phyloP scores from a whole-genome alignment of 1,139 yeast species.

The Taphrina communis region DNA sequence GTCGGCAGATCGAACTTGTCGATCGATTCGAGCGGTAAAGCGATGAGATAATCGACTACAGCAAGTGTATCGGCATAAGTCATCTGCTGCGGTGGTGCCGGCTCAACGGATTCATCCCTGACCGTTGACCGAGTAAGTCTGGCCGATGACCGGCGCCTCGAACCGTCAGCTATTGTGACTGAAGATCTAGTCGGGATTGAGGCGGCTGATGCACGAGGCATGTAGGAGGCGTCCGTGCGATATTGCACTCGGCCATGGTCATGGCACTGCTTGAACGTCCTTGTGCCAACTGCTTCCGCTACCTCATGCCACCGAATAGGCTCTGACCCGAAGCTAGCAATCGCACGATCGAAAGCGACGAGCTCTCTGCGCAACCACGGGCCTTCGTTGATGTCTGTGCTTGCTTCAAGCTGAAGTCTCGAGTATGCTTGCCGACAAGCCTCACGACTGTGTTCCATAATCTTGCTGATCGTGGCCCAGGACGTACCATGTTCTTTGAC shows the following conservation, averaged over 20 bases:
- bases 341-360: not conserved
- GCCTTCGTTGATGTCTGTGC: not conserved
- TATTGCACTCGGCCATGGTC: not conserved
- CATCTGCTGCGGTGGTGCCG: not conserved
- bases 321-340: not conserved
- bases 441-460: conserved; percentile 21
- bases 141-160: not conserved
- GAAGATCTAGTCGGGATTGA: not conserved
- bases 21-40: conserved; percentile 3
- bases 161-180: not conserved
- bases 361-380: conserved; percentile 12
- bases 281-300: conserved; percentile 16
- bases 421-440: conserved; percentile 14
- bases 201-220: not conserved
- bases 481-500: conserved; percentile 10
- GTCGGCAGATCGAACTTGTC: not conserved
- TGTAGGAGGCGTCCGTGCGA: conserved; percentile 5
- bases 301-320: conserved; percentile 3
- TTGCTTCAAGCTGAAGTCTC: not conserved
- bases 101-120: not conserved
- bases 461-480: conserved; percentile 8
- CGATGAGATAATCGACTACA: conserved; percentile 6
- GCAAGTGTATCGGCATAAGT: not conserved
- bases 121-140: not conserved
- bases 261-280: conserved; percentile 11